phyloP scores from a whole-genome alignment of 768 basidiomycete species.

The Auricularia sp. region DNA sequence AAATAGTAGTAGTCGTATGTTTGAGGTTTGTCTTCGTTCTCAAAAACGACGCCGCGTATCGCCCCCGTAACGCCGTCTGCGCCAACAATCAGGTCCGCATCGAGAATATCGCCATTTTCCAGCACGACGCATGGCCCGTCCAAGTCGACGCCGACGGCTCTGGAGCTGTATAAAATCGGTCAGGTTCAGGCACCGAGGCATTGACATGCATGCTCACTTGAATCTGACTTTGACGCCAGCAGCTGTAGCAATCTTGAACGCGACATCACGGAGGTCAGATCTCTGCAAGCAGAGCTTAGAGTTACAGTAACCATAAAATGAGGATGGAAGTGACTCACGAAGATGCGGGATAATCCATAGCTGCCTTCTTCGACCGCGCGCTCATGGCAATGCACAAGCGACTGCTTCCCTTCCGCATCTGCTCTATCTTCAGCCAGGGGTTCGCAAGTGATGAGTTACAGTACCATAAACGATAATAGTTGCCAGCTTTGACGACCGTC shows the following conservation, averaged over 20 bases:
- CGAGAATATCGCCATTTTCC: conserved; percentile 33
- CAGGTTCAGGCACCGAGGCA: neutral
- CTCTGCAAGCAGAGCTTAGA: neutral
- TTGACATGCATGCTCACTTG: neutral
- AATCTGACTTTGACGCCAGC: neutral
- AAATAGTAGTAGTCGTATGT: neutral
- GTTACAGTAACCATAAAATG: too few species aligned
- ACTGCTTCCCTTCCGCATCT: neutral
- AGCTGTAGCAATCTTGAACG: neutral
- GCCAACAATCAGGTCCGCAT: conserved; percentile 47
- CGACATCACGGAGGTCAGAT: neutral
- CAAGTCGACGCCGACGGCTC: conserved; percentile 19
- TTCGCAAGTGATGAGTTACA: neutral
- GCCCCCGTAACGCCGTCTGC: conserved; percentile 48
- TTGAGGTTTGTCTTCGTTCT: conserved; percentile 29
- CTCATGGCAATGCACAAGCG: neutral
- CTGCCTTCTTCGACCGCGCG: neutral
- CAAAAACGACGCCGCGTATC: conserved; percentile 26
- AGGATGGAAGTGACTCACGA: neutral
- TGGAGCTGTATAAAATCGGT: conserved; percentile 11
- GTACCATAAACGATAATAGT: neutral
- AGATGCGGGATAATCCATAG: neutral
- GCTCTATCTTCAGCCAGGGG: neutral
- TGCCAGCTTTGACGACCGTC: neutral
- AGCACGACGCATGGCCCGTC: conserved; percentile 19